Evolutionary conservation across 306 rosid genomes (phyloP), one percentile per base, ranked within the genome.

Genomic region (cucumber (Cucumis sativus)): DNA sequence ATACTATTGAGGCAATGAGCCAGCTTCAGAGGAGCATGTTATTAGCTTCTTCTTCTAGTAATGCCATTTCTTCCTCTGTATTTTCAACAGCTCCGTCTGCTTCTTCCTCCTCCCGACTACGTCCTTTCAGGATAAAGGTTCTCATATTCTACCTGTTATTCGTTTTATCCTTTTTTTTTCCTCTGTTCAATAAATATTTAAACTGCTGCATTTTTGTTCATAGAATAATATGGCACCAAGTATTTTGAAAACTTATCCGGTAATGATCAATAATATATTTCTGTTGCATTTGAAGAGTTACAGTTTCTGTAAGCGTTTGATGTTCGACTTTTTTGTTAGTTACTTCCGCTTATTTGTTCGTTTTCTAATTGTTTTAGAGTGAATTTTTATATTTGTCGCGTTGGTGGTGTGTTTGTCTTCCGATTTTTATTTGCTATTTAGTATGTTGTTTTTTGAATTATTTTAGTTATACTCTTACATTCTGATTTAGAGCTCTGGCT

Each of bases 121-220:
- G 85, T 79, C 82, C 65, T 80, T 76, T 87, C 84, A 87, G 83
- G 97, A 89, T 86, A 54, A 75, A 83, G 86, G 86, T 82, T 68
- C 63, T 72, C 37, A n/a, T 55, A n/a, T 28, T 52, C 74, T 28
- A 11, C 7, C 41, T 1, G 37, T 30, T 17, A 10, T 13, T 40
- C 47, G 14, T 13, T 51, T 47, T 7, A 56, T 15, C 14, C 10
- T 47, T 60, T 11, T 45, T 15, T 3, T 6, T 58, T 80, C 57
- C 4, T 8, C 1, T 25, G 0, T 17, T 64, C 5, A 0, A 0
- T 7, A 15, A 47, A 11, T 28, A 0, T 45, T 17, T n/a, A 28
- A 25, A 21, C 23, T 45, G 0, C 40, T 21, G 23, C 75, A 45
- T 45, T 20, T 49, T 57, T 71, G 59, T 6, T 14, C 4, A 47